Base-by-base conservation (phyloP, 2,329 filamentous ascomycete genomes). In the Fusarium keratoplasticum region DNA sequence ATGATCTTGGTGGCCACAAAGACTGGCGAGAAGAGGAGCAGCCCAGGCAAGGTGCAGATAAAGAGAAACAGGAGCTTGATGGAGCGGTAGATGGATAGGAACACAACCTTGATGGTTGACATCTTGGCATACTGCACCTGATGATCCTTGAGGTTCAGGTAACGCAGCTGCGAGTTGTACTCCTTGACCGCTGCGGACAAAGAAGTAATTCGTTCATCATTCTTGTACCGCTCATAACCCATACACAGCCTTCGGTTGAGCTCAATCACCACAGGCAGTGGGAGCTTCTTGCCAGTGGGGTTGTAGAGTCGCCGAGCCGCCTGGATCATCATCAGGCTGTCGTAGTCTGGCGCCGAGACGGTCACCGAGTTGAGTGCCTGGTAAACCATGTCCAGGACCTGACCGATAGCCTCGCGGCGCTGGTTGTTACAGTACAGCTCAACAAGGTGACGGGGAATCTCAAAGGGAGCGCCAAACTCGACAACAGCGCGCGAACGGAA, bases 241-340 rank as follows among this genome's bases (percentile, higher is more conserved):
- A 96, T 93, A 66, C 97, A 93, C 7, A 99, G 89, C 38, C 96
- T 92, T 61, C 96, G 90, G 84, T 98, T 98, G 61, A 99, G 90
- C 84, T 99, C 96, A 35, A 98, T 94, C 11, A 98, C 94, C 80
- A 96, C 93, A 1, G 96, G 95, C 25, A 98, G 88, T 8, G 96
- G 96, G 40, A 98, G 88, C 82, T 97, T 98, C 85, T 96, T 98
- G 77, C 95, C 95, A 59, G 95, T 96, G 13, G 95, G 94, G 80
- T 97, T 98, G 85, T 99, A 99, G 31, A 99, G 87, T 59, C 96
- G 91, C 71, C 96, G 91, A 8, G 95, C 96, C 40, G 96, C 95
- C 88, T 98, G 96, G 68, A 98, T 97, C 76, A 97, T 89, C 95
- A 98, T 98, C 25, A 98, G 87, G 5, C 96, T 98, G 78, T 98